Evolutionary conservation across 2,329 filamentous ascomycete species (phyloP).

Genomic region (Epicoccum nigrum): DNA sequence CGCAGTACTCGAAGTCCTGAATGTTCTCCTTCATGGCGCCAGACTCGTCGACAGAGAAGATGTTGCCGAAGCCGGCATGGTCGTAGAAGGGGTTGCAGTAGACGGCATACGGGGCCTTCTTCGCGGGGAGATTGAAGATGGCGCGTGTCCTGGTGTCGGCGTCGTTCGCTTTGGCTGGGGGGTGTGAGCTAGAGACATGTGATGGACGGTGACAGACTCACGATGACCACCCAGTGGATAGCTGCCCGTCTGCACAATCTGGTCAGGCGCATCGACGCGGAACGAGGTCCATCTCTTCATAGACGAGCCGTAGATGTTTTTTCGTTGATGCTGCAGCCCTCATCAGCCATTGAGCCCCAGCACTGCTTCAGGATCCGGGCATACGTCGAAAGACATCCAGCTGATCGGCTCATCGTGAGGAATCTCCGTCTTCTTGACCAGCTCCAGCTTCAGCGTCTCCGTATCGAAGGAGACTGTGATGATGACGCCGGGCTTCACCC

Average conservation of each 20-base stretch:
- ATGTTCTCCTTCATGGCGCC: slow-evolving; percentile 68
- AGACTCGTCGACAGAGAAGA: slow-evolving; percentile 66
- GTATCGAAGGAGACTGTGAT: slow-evolving; percentile 90
- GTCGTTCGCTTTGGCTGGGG: slow-evolving; percentile 68
- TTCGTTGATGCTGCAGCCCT: slow-evolving; percentile 70
- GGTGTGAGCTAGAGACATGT: background rate
- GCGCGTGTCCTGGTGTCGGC: slow-evolving; percentile 80
- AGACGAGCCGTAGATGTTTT: slow-evolving; percentile 84
- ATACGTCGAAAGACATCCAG: slow-evolving; percentile 89
- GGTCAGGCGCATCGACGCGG: slow-evolving; percentile 73
- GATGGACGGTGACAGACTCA: slow-evolving; percentile 52
- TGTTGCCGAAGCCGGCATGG: slow-evolving; percentile 79
- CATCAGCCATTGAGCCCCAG: slow-evolving; percentile 20
- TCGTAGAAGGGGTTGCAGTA: slow-evolving; percentile 93
- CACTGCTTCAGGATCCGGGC: slow-evolving; percentile 32
- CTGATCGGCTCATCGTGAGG: slow-evolving; percentile 86
- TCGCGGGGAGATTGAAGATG: slow-evolving; percentile 84
- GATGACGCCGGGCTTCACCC: slow-evolving; percentile 87
- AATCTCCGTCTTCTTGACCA: slow-evolving; percentile 82
- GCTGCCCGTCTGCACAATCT: slow-evolving; percentile 76
- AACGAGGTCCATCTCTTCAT: slow-evolving; percentile 96
- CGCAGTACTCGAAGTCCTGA: slow-evolving; percentile 75
- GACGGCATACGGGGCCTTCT: slow-evolving; percentile 77
- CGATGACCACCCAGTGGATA: slow-evolving; percentile 76
- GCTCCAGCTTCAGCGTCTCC: slow-evolving; percentile 72